Conservation (phyloP, 1,284 basidiomycete genomes). For the Schizophyllum commune region DNA sequence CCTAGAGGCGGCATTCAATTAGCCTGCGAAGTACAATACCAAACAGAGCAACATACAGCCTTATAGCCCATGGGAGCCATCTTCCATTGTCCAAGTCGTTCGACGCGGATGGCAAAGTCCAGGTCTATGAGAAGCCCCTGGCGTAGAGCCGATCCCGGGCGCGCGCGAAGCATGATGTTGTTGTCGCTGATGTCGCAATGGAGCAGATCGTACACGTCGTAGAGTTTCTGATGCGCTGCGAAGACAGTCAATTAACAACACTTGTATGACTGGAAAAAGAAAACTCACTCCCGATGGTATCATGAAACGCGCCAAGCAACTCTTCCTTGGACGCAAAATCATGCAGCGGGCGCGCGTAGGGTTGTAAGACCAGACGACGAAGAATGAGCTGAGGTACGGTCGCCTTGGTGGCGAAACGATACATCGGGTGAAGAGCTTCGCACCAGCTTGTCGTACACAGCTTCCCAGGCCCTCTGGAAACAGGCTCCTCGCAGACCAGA, state of each 20-base stretch:
- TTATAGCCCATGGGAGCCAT: not conserved
- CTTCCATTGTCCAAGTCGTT: not conserved
- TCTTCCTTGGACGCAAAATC: conserved; percentile 4
- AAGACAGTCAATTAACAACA: not conserved
- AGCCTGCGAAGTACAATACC: not conserved
- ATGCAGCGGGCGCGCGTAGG: not conserved
- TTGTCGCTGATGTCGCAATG: conserved; percentile 9
- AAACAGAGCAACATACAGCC: not conserved
- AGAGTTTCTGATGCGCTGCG: conserved; percentile 8
- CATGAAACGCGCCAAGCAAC: conserved; percentile 7
- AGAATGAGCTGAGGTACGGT: conserved; percentile 5
- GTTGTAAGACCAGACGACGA: conserved; percentile 7
- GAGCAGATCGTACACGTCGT: not conserved
- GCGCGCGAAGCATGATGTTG: conserved; percentile 7
- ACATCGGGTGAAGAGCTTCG: conserved; percentile 2
- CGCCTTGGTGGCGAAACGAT: conserved; percentile 9
- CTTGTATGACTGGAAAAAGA: not conserved
- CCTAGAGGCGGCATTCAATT: not conserved
- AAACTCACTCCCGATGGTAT: conserved; percentile 5
- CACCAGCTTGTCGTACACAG: not conserved
- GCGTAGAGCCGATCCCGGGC: not conserved
- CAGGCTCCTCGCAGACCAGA: conserved; percentile 3
- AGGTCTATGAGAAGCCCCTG: conserved; percentile 4
- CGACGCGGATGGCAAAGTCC: conserved; percentile 1
- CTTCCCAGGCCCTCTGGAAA: not conserved